Evolutionary conservation across 306 rosid species (phyloP), one percentile per base, ranked within the genome.

Genomic region (Quercus rubra): DNA sequence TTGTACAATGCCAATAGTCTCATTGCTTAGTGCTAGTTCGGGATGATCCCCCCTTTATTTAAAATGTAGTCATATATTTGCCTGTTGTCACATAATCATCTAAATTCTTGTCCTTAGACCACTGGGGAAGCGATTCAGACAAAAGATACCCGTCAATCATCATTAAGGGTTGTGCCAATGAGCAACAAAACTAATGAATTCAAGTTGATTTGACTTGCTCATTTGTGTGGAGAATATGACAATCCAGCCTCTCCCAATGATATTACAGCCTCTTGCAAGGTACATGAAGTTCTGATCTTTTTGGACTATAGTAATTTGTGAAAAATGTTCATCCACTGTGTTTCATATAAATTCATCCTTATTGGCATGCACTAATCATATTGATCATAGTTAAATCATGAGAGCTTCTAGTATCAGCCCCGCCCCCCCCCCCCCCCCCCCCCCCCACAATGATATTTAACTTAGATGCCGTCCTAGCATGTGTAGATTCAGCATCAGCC

Each of bases 331-430:
- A 25, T 49, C 23, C 43, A 6, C 54, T 1, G 20, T 23, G 69
- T 55, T 77, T 33, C 21, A 59, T 14, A 10, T 5, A 20, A 56
- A 75, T 11, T 27, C 15, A 38, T 38, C 82, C 80, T 28, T n/a
- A 55, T 51, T 74, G 86, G 87, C 70, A 33, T 56, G 73, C 84
- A 79, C 79, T 3, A 38, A 61, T 35, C 28, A 28, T 51, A 57
- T 51, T 63, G 35, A 59, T 35, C 35, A n/a, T 70, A 17, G 12
- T 52, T 25, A 15, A 71, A 71, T 78, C 33, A 18, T 70, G 55
- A 46, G 23, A 38, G 41, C 20, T 51, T 52, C 13, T 20, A 28
- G 76, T 58, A 74, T 55, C 78, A 25, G 25, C 49, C 21, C 66
- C 55, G 55, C 49, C 33, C 0, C 23, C 23, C 23, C 23, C 23